These are phyloP conservation scores for Lachancea meyersii DNA, from an alignment of 805 yeast genomes.

Conservation along the genomic window DNA sequence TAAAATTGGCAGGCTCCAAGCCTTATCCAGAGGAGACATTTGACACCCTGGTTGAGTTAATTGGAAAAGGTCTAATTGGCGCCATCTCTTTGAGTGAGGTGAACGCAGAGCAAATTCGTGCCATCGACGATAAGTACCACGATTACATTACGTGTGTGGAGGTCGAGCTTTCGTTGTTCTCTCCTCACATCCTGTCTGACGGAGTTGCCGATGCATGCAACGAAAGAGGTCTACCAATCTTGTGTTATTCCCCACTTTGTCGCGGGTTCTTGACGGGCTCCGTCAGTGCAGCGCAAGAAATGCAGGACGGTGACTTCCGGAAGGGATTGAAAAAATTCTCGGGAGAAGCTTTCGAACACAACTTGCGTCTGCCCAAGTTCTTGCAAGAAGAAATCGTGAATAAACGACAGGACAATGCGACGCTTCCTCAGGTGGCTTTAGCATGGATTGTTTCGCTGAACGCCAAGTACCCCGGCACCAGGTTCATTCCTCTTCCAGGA, in stretches of 20 bases:
- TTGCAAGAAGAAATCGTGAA: conserved; percentile 44
- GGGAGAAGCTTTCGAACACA: conserved; percentile 50
- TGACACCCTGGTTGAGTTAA: conserved; percentile 47
- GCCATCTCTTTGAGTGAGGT: conserved; percentile 75
- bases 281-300: conserved; percentile 39
- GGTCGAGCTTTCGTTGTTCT: conserved; percentile 68
- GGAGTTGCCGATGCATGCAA: conserved; percentile 59
- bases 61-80: conserved; percentile 58
- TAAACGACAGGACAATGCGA: conserved; percentile 41
- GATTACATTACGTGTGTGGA: conserved; percentile 63
- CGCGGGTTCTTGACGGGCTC: conserved; percentile 71
- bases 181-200: conserved; percentile 53
- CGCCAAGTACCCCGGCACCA: conserved; percentile 37
- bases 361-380: conserved; percentile 43
- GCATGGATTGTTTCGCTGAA: conserved; percentile 53
- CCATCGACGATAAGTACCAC: conserved; percentile 46
- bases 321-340: conserved; percentile 48
- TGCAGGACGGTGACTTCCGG: conserved; percentile 55
- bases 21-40: conserved; percentile 47
- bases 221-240: conserved; percentile 54
- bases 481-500: conserved; percentile 75
- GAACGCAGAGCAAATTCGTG: conserved; percentile 50
- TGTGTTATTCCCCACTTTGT: conserved; percentile 81
- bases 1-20: conserved; percentile 22
- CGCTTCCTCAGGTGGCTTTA: conserved; percentile 63